Percentiles rank a stretch among this genome's conserved stretches.
phyloP scores from a whole-genome alignment of 2,329 filamentous ascomycete genomes.

The Penicillium glabrum region DNA sequence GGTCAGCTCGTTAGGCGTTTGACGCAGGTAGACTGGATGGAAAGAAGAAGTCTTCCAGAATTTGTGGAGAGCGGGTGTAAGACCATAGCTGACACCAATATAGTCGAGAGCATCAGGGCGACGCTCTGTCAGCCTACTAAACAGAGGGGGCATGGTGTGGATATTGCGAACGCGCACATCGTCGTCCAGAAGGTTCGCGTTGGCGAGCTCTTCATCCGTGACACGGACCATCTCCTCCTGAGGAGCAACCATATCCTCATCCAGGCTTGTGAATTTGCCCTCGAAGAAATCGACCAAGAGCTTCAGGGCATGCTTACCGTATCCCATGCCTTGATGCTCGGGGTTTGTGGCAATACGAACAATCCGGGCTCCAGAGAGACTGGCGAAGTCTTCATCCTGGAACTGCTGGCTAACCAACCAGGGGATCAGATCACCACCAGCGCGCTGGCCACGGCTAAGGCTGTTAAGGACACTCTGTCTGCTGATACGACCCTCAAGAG shows the following conservation, averaged over 20 bases:
- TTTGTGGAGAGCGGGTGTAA: conserved; percentile 83
- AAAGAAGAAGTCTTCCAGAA: conserved; percentile 94
- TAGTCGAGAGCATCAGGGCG: conserved; percentile 83
- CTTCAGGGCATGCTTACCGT: conserved; percentile 83
- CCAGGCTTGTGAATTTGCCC: conserved; percentile 82
- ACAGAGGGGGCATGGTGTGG: conserved; percentile 87
- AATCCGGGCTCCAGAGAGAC: conserved; percentile 84
- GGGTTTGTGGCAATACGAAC: conserved; percentile 96
- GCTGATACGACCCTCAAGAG: conserved; percentile 93
- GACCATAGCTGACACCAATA: conserved; percentile 89
- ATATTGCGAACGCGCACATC: conserved; percentile 89
- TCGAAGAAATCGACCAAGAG: conserved; percentile 92
- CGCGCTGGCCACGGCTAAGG: conserved; percentile 82
- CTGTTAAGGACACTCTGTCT: conserved; percentile 87
- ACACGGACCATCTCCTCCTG: conserved; percentile 69
- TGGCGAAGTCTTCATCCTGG: conserved; percentile 94
- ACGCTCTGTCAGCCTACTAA: conserved; percentile 81
- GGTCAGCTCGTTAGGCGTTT: conserved; percentile 94
- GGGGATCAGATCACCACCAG: conserved; percentile 89
- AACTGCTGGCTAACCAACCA: conserved; percentile 98
- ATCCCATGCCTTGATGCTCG: conserved; percentile 89
- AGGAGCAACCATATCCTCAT: conserved; percentile 62
- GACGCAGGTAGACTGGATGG: conserved; percentile 86
- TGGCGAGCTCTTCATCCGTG: conserved; percentile 77
- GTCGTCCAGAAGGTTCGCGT: conserved; percentile 75